Base-by-base conservation (phyloP, 1,284 basidiomycete species). In the Farysia itapuensis region DNA sequence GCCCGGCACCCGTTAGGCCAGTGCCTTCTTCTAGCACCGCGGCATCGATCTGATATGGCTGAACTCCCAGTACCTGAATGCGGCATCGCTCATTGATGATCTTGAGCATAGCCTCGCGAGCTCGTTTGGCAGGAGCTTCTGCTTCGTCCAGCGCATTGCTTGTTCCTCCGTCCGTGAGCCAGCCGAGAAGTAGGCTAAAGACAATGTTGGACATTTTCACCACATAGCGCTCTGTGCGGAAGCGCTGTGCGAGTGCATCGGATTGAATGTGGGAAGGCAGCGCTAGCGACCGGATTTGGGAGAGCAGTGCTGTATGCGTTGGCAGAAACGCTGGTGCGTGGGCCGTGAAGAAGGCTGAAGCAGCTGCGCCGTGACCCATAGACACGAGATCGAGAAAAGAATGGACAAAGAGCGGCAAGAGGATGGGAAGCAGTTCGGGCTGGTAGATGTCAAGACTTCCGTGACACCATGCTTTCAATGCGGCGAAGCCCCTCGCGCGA, bases 321-420 rank as follows among this genome's bases (percentile, higher is more conserved):
- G 84, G 78, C n/a, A 83, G 80, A 52, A 95, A 81, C 2, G 86
- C 85, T 2, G 81, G 78, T 4, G 87, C 84, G 72, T 91, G 89
- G 3, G 82, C 82, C 14, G 81, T 77, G 77, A 85, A 90, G 79
- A 96, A 92, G 30, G 83, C 81, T 22, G 86, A 81, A 13, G 70
- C 72, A 16, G 91, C 88, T 65, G 90, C 87, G 64, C 88, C 87
- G 77, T 89, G 90, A 4, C 90, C 91, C 54, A 87, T 85, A 69
- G 92, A 86, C 42, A 97, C 86, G 36, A 99, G 82, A 76, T 97
- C 93, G 25, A 99, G 82, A 78, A 94, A 97, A 71, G 95, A 95
- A 78, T 99, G 92, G 31, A 89, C 90, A 75, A 97, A 98, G 54
- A 99, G 88, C 4, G 95, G 95, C 71, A 93, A 93, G 14, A 96